These are phyloP conservation scores for Aspergillus brunneoviolaceus DNA, from an alignment of 2,329 filamentous ascomycete species.

Conservation along the genomic window DNA sequence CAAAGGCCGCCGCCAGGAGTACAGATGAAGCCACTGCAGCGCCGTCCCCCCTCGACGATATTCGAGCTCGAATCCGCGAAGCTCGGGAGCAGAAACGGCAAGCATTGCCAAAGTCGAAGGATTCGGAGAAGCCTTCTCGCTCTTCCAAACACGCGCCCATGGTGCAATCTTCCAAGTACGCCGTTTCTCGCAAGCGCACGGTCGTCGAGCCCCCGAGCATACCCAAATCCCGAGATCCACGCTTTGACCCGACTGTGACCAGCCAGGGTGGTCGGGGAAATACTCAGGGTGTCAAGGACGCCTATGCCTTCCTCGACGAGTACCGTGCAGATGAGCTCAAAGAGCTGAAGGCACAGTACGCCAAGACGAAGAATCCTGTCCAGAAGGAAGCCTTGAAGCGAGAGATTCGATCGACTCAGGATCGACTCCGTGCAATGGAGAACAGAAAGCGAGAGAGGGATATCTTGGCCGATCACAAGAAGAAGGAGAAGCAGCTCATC, in stretches of 20 bases:
- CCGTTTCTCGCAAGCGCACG: constrained; percentile 76
- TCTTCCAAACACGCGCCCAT: constrained; percentile 86
- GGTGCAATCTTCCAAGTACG: constrained; percentile 76
- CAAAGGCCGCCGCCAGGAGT: constrained; percentile 15
- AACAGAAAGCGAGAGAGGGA: constrained; percentile 68
- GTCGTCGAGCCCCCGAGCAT: constrained; percentile 58
- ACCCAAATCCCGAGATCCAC: constrained; percentile 75
- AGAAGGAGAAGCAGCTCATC: constrained; percentile 79
- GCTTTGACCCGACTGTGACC: constrained; percentile 70
- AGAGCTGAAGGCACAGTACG: constrained; percentile 67
- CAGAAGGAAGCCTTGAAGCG: constrained; percentile 71
- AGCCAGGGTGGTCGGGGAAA: constrained; percentile 33
- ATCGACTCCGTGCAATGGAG: constrained; percentile 68
- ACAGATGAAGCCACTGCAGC: constrained; percentile 18
- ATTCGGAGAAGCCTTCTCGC: constrained; percentile 40
- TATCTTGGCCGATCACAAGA: constrained; percentile 72
- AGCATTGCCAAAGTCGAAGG: constrained; percentile 28
- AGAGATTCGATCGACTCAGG: constrained; percentile 74
- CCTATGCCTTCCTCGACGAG: constrained; percentile 84
- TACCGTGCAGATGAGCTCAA: constrained; percentile 84
- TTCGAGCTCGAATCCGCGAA: constrained; percentile 42
- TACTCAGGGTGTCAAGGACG: constrained; percentile 59
- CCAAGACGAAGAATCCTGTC: constrained; percentile 62
- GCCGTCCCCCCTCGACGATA: constrained; percentile 37
- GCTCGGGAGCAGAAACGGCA: constrained; percentile 43